phyloP scores from a whole-genome alignment of 2,329 filamentous ascomycete species.

The Aspergillus japonicus region DNA sequence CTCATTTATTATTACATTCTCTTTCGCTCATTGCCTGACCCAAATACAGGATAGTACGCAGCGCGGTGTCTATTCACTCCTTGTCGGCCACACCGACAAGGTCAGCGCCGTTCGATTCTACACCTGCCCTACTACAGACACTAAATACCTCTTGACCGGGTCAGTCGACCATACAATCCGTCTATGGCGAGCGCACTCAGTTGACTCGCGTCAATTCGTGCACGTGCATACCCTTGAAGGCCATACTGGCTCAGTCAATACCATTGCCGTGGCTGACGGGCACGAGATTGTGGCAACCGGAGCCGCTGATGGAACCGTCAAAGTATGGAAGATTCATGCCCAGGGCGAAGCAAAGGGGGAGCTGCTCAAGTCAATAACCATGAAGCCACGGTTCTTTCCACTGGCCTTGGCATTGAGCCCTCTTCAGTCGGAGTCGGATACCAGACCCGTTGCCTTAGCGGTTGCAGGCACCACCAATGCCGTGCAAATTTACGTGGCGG shows the following conservation, averaged over 20 bases:
- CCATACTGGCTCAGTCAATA: constrained; percentile 74
- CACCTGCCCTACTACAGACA: constrained; percentile 48
- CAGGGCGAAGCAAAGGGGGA: constrained; percentile 38
- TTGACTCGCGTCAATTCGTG: constrained; percentile 35
- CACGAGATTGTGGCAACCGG: constrained; percentile 56
- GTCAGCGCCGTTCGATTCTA: constrained; percentile 86
- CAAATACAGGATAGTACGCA: constrained; percentile 41
- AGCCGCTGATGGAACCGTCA: constrained; percentile 62
- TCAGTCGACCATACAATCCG: constrained; percentile 76
- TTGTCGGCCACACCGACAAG: constrained; percentile 73
- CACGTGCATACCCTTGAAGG: constrained; percentile 55
- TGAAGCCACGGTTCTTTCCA: constrained; percentile 78
- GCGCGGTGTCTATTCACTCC: constrained; percentile 63
- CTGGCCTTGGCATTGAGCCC: constrained; percentile 68
- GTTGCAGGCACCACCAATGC: constrained; percentile 79
- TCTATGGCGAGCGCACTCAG: constrained; percentile 52
- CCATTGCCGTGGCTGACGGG: constrained; percentile 50
- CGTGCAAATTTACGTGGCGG: constrained; percentile 75
- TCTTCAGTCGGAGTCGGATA: constrained; percentile 55
- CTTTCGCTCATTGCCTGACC: neutral
- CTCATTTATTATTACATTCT: neutral
- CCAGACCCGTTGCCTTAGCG: constrained; percentile 62
- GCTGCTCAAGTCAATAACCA: constrained; percentile 68
- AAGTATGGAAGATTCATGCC: constrained; percentile 64
- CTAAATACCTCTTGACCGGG: constrained; percentile 69